Evolutionary conservation across 768 basidiomycete genomes (phyloP).

Genomic region (Agrocybe chaxingu): DNA sequence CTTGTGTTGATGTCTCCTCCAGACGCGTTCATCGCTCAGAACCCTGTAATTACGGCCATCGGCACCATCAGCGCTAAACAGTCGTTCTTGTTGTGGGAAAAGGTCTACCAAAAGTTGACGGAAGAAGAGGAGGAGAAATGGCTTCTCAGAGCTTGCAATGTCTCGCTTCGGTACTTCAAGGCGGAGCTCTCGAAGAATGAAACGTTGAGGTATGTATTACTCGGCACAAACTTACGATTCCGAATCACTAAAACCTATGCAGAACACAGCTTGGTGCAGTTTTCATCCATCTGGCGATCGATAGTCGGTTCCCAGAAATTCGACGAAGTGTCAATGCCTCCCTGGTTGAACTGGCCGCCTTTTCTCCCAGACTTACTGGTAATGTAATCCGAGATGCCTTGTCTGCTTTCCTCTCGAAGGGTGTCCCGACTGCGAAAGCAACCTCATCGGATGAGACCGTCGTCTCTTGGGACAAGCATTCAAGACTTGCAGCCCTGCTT

Average conservation of each 20-base stretch:
- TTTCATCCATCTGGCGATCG: slow-evolving; percentile 67
- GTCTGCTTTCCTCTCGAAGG: slow-evolving; percentile 39
- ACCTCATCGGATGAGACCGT: slow-evolving; percentile 26
- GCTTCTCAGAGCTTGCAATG: slow-evolving; percentile 67
- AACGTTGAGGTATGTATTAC: slow-evolving; percentile 45
- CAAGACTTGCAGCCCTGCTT: slow-evolving; percentile 50
- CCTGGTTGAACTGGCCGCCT: slow-evolving; percentile 34
- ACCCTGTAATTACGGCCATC: slow-evolving; percentile 46
- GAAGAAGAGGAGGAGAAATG: slow-evolving; percentile 66
- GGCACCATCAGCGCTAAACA: slow-evolving; percentile 58
- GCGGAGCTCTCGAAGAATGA: slow-evolving; percentile 51
- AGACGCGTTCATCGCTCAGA: slow-evolving; percentile 47
- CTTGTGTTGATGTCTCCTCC: slow-evolving; percentile 6
- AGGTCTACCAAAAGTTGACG: slow-evolving; percentile 72
- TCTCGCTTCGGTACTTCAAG: slow-evolving; percentile 42
- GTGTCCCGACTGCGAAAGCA: slow-evolving; percentile 18
- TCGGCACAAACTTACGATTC: background rate
- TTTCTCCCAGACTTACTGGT: slow-evolving; percentile 47
- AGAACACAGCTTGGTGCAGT: slow-evolving; percentile 65
- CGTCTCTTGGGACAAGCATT: slow-evolving; percentile 44
- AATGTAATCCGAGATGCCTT: slow-evolving; percentile 62
- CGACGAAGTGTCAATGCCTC: slow-evolving; percentile 44
- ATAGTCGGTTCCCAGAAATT: slow-evolving; percentile 50
- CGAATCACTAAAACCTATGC: background rate
- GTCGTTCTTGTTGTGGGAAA: slow-evolving; percentile 86